phyloP scores from a whole-genome alignment of 768 basidiomycete species.

The button mushroom (Agaricus bisporus) region DNA sequence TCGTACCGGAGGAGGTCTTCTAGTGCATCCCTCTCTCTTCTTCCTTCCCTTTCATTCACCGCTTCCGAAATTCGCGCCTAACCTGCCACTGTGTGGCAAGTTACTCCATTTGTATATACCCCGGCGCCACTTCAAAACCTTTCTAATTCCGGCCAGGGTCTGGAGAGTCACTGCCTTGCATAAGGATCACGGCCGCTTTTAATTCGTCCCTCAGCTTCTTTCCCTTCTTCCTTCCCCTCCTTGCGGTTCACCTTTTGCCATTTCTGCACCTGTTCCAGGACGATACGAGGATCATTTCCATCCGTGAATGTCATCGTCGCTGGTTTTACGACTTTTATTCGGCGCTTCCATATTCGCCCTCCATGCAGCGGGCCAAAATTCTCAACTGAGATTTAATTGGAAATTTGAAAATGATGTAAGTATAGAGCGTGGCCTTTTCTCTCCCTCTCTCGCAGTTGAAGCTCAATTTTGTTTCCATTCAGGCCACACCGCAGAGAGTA shows the following conservation, averaged over 20 bases:
- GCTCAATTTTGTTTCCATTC: background rate
- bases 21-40: background rate
- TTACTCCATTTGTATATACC: too few relatives aligned
- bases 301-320: background rate
- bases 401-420: slow-evolving; percentile 24
- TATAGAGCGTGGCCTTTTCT: background rate
- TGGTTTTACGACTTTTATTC: background rate
- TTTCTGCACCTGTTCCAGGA: background rate
- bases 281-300: background rate
- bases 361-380: slow-evolving; percentile 11
- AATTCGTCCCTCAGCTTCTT: background rate
- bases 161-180: background rate
- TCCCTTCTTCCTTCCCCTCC: background rate
- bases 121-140: too few relatives aligned
- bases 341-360: background rate
- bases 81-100: too few relatives aligned
- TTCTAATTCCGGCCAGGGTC: too few relatives aligned
- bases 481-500: slow-evolving; percentile 3
- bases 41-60: background rate
- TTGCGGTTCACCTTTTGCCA: background rate
- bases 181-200: slow-evolving; percentile 5
- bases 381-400: slow-evolving; percentile 24
- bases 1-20: background rate
- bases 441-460: background rate
- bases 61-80: too few relatives aligned